Conservation (phyloP, 805 yeast species). For the Spathaspora gorwiae region DNA sequence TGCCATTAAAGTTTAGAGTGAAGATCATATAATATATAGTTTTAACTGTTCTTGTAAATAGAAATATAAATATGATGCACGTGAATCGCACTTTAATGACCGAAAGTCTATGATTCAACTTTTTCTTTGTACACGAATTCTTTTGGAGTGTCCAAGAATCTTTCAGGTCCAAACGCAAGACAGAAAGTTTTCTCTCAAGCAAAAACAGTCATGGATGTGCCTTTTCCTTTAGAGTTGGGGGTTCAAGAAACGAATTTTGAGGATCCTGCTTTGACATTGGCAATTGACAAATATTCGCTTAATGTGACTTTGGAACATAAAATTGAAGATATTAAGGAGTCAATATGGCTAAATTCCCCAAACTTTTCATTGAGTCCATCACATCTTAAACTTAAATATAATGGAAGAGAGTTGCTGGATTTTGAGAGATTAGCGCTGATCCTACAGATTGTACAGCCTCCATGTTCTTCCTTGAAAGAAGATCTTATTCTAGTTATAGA, state of each 20-base stretch:
- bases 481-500: conserved; percentile 1
- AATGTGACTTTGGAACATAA: conserved; percentile 18
- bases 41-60: not conserved
- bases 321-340: conserved; percentile 18
- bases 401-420: conserved; percentile 10
- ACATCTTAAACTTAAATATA: conserved; percentile 13
- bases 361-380: conserved; percentile 22
- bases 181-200: no score
- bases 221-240: conserved; percentile 3
- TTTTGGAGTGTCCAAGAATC: no score
- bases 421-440: conserved; percentile 8
- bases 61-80: no score
- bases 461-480: not conserved
- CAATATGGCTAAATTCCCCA: conserved; percentile 26
- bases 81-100: no score
- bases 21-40: not conserved
- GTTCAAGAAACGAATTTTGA: not conserved
- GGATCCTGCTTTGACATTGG: not conserved
- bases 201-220: conserved; percentile 1
- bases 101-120: no score
- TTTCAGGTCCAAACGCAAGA: no score
- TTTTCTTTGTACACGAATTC: no score
- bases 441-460: conserved; percentile 6
- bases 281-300: conserved; percentile 5
- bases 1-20: conserved; percentile 44